These are phyloP conservation scores for Phialocephala sp. DNA, from an alignment of 2,329 filamentous ascomycete genomes.

Conservation along the genomic window DNA sequence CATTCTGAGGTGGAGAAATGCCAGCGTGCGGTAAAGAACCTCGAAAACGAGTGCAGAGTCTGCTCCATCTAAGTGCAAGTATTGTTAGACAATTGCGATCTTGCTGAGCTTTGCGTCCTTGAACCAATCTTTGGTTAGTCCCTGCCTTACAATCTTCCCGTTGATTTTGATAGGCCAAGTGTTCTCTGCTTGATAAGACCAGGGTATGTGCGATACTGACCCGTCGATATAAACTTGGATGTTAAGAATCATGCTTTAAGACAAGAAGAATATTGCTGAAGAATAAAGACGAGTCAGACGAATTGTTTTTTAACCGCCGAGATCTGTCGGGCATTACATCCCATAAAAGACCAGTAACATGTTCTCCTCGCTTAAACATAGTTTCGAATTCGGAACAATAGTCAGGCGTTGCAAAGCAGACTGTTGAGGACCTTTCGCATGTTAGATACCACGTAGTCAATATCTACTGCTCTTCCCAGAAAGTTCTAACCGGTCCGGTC, in stretches of 20 bases:
- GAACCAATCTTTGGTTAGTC: constrained; percentile 1
- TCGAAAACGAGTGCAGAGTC: background rate
- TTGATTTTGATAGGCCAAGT: too few species aligned
- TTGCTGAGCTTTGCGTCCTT: background rate
- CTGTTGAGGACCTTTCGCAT: background rate
- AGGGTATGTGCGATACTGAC: background rate
- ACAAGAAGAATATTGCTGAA: too few species aligned
- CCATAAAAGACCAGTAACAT: constrained; percentile 1
- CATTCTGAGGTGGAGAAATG: background rate
- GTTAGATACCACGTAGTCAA: background rate
- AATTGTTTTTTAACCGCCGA: too few species aligned
- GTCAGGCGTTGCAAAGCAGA: background rate
- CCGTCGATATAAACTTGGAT: background rate
- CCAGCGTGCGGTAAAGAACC: background rate
- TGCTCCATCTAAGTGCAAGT: background rate
- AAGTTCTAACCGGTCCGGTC: too few species aligned
- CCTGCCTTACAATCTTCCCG: too few species aligned
- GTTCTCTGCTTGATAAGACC: too few species aligned
- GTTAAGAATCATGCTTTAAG: background rate
- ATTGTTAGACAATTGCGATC: background rate
- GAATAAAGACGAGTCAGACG: too few species aligned
- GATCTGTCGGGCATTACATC: background rate
- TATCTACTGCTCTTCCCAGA: background rate
- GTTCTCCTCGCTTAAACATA: background rate
- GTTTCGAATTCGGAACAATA: background rate